Base-by-base conservation (phyloP, 2,329 filamentous ascomycete species). In the Penicillium sp. region DNA sequence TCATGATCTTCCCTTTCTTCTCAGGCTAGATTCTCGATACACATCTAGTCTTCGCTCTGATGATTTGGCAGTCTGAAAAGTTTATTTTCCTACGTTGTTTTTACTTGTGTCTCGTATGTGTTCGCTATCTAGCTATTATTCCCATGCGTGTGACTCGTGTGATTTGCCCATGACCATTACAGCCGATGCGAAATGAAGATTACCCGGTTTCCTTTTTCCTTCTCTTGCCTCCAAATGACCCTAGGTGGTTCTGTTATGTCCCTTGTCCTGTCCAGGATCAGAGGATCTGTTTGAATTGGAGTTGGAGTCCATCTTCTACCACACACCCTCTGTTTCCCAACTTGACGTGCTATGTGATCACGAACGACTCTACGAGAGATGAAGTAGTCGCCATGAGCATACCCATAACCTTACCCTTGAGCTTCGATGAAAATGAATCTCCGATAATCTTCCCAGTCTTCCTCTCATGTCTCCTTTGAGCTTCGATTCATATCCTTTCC, bases 41-140 rank as follows among this genome's bases (percentile, higher is more conserved):
- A 63, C 62, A 65, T 69, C 68, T 72, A 68, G 69, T 71, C 65
- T 62, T 66, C 65, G 66, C 66, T 68, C 62, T 63, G 62, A 65
- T 72, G 69, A 67, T 69, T 65, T 62, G 70, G 65, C 70, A 70
- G 63, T 71, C 70, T 65, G 66, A 75, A 74, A 74, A 73, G 71
- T 74, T 73, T 61, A 69, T 62, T 54, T 60, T 58, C 53, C 58
- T 46, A 50, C 57, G 62, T 62, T 59, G 54, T 59, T 52, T 56
- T 58, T 57, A 56, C 55, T 60, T 64, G 60, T 62, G 31, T 66
- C 58, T 62, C 57, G 45, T 55, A 42, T 46, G 27, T 60, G 49
- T 58, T 67, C 57, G 58, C 63, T 65, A 69, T 69, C 62, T 64
- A 67, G 65, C 66, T 70, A 63, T 64, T 68, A 67, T 71, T 69